Conservation (phyloP, 78 protist genomes). For the Anaeramoeba ignava region DNA sequence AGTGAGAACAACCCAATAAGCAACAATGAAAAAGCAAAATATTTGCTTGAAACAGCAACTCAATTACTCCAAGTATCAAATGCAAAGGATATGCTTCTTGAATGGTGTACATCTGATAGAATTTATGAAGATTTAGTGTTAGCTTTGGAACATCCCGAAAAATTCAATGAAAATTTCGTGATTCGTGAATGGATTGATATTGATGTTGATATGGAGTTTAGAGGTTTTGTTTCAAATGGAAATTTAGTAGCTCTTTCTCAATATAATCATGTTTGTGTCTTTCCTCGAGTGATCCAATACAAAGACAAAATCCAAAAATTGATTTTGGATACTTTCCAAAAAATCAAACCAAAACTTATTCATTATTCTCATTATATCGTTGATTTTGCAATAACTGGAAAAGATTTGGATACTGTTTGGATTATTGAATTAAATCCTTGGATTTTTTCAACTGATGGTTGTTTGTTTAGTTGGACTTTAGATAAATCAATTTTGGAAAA, state of each 20-base stretch:
- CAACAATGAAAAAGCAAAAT: background rate
- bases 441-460: slow-evolving; percentile 10
- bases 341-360: no score
- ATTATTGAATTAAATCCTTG: slow-evolving; percentile 21
- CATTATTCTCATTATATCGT: no score
- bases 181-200: slow-evolving; percentile 18
- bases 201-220: slow-evolving; percentile 23
- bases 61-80: background rate
- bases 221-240: slow-evolving; percentile 17
- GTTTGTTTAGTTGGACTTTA: background rate
- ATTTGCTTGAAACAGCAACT: background rate
- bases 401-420: background rate
- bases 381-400: slow-evolving; percentile 13
- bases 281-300: background rate
- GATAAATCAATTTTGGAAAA: no score
- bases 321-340: no score
- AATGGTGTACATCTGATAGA: background rate
- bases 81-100: background rate
- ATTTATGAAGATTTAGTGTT: slow-evolving; percentile 15
- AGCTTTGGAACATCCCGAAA: slow-evolving; percentile 10
- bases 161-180: slow-evolving; percentile 11
- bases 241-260: slow-evolving; percentile 9
- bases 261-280: slow-evolving; percentile 8
- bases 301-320: background rate
- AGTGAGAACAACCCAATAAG: background rate